A percentile compares a stretch with the other conserved stretches of the same genome.
These are phyloP conservation scores for Rhizopus sp. DNA, from an alignment of 371 early-diverging fungal genomes.

Conservation along the genomic window DNA sequence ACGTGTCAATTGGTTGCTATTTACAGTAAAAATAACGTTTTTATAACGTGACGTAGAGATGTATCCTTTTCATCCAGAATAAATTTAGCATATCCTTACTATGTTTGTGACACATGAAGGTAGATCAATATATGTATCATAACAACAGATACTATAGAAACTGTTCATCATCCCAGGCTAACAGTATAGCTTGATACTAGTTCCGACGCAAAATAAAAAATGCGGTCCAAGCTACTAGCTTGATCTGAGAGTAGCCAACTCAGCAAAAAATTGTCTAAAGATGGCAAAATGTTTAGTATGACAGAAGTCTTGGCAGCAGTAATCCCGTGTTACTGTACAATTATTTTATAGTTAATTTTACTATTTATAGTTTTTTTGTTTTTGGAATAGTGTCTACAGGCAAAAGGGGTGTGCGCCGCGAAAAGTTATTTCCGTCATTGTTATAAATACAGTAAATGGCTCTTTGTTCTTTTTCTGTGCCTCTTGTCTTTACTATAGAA, in stretches of 20 bases:
- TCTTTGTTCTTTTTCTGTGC: neutral
- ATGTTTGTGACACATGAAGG: too few relatives aligned
- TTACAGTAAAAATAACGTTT: neutral
- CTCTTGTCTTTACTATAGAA: conserved; percentile 5
- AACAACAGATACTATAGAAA: too few relatives aligned
- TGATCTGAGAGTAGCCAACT: neutral
- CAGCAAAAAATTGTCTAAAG: neutral
- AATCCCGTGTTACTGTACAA: neutral
- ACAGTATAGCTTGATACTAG: too few relatives aligned
- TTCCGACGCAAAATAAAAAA: too few relatives aligned
- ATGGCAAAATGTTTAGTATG: neutral
- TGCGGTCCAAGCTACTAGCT: neutral
- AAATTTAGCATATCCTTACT: too few relatives aligned
- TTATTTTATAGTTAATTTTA: conserved; percentile 5
- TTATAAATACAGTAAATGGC: neutral
- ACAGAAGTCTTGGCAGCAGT: neutral
- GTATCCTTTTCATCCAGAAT: neutral
- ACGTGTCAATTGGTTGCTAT: neutral
- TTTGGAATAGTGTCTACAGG: neutral
- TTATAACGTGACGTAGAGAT: neutral
- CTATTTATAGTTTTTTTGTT: conserved; percentile 1
- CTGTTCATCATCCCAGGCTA: too few relatives aligned
- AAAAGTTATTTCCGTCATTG: neutral
- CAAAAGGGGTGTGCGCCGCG: neutral
- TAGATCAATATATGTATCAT: too few relatives aligned